Conservation (phyloP, 805 yeast species). For the Starmerella vitae region DNA sequence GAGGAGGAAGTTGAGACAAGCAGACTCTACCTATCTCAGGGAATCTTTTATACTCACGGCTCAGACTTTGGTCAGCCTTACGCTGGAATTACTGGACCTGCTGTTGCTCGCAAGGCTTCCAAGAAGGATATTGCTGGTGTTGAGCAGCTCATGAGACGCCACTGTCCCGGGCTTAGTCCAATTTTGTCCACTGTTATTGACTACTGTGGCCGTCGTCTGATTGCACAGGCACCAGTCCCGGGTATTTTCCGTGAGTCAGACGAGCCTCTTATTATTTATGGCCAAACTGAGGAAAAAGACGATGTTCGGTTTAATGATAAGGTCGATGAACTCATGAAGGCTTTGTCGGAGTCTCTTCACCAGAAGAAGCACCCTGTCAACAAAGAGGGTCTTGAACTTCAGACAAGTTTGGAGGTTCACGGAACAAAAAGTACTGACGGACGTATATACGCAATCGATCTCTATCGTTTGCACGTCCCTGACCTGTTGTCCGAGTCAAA, state of each 20-base stretch:
- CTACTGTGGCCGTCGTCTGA: constrained; percentile 73
- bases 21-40: constrained; percentile 63
- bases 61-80: constrained; percentile 57
- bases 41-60: constrained; percentile 76
- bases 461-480: constrained; percentile 70
- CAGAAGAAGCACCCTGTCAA: constrained; percentile 54
- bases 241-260: constrained; percentile 51
- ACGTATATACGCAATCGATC: constrained; percentile 69
- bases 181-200: constrained; percentile 79
- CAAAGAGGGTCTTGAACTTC: constrained; percentile 35
- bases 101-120: constrained; percentile 70
- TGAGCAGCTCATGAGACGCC: constrained; percentile 52
- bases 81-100: constrained; percentile 58
- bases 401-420: constrained; percentile 65
- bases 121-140: constrained; percentile 68
- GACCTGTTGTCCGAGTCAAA: constrained; percentile 63
- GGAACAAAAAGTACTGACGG: constrained; percentile 79
- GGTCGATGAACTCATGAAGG: constrained; percentile 43
- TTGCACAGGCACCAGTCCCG: constrained; percentile 93
- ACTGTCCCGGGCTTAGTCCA: constrained; percentile 48
- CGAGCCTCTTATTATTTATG: constrained; percentile 50
- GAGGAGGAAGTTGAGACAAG: constrained; percentile 41
- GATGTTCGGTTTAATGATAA: constrained; percentile 37
- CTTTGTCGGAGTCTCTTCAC: constrained; percentile 63
- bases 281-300: constrained; percentile 49